These are phyloP conservation scores for Diplodia scrobiculata DNA, from an alignment of 2,329 filamentous ascomycete species.

Conservation along the genomic window DNA sequence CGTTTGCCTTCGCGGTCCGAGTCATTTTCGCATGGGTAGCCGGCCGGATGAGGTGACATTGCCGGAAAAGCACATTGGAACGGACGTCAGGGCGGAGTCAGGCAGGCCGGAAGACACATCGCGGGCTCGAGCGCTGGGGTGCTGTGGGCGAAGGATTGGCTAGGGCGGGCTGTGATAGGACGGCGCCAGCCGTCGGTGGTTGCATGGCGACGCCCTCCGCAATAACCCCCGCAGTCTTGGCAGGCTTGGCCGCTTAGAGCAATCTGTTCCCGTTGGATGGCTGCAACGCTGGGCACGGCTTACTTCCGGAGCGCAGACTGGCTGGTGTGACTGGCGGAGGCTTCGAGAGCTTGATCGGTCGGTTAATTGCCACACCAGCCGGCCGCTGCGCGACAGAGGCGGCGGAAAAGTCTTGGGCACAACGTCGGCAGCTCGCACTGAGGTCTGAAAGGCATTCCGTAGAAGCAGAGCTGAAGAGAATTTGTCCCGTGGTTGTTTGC, in stretches of 20 bases:
- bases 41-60: constrained; percentile 12
- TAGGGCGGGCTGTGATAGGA: constrained; percentile 9
- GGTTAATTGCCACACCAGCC: background rate
- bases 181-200: constrained; percentile 24
- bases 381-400: background rate
- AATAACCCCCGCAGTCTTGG: constrained; percentile 19
- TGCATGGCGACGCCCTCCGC: constrained; percentile 18
- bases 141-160: background rate
- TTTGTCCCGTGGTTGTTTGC: background rate
- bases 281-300: constrained; percentile 24
- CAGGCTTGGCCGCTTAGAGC: constrained; percentile 14
- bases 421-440: background rate
- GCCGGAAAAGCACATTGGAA: background rate
- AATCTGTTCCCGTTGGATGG: constrained; percentile 18
- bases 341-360: constrained; percentile 23
- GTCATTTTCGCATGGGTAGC: constrained; percentile 4
- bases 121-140: background rate
- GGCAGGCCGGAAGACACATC: constrained; percentile 5
- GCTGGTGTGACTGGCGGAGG: constrained; percentile 14
- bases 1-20: background rate
- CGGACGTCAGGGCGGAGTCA: constrained; percentile 1
- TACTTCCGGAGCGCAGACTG: constrained; percentile 25
- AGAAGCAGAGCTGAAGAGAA: too few species aligned
- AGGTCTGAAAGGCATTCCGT: background rate
- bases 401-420: background rate